A percentile compares a stretch with the other conserved stretches of the same genome.
Evolutionary conservation across 176 grass and related monocot species (phyloP).

Genomic region (Zea mays): DNA sequence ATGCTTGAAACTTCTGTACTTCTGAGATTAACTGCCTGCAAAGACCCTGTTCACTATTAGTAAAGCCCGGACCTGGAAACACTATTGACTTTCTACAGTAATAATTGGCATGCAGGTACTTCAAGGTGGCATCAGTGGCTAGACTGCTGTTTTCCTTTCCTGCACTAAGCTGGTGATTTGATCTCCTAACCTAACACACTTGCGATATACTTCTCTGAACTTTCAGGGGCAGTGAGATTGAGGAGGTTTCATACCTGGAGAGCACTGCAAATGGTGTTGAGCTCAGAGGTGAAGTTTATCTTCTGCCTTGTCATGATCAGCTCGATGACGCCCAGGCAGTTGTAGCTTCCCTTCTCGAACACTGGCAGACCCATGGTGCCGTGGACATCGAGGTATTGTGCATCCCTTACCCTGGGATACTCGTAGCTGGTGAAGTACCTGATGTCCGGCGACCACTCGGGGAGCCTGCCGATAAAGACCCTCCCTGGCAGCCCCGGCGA

Average conservation of each 20-base stretch:
- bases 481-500: constrained; percentile 71
- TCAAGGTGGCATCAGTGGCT: constrained; percentile 2
- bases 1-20: constrained; percentile 68
- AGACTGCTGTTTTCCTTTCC: neutral
- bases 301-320: constrained; percentile 82
- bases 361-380: constrained; percentile 86
- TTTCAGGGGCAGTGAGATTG: constrained; percentile 38
- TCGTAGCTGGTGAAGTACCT: constrained; percentile 72
- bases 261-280: constrained; percentile 80
- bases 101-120: neutral
- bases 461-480: constrained; percentile 75
- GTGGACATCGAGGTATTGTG: constrained; percentile 56
- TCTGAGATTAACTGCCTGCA: constrained; percentile 88
- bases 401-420: constrained; percentile 67
- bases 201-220: neutral
- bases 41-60: constrained; percentile 30
- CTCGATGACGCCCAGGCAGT: constrained; percentile 90
- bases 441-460: constrained; percentile 96
- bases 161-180: neutral
- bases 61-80: neutral
- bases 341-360: constrained; percentile 58
- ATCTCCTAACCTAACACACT: constrained; percentile 18
- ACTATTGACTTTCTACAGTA: neutral
- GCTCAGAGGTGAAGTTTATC: constrained; percentile 74
- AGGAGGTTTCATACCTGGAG: constrained; percentile 58